These are phyloP conservation scores for Dactylellina sp. DNA, from an alignment of 2,329 filamentous ascomycete species.

Conservation along the genomic window DNA sequence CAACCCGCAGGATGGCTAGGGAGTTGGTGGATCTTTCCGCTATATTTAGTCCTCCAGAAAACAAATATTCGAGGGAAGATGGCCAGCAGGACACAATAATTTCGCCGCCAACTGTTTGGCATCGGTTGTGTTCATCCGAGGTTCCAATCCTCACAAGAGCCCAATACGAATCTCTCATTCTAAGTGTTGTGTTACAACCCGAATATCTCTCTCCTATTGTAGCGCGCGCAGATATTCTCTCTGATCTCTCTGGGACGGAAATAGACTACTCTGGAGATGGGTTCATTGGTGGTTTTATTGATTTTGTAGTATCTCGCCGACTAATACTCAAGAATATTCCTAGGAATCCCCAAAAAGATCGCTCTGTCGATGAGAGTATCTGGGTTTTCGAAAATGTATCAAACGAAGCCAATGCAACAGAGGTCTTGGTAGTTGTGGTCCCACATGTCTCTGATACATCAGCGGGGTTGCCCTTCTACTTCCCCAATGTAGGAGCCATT, in stretches of 20 bases:
- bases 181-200: constrained; percentile 48
- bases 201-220: constrained; percentile 52
- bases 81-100: background rate
- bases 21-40: constrained; percentile 28
- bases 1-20: constrained; percentile 4
- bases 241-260: background rate
- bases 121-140: constrained; percentile 22
- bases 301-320: constrained; percentile 17
- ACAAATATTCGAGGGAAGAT: constrained; percentile 2
- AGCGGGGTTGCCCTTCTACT: constrained; percentile 39
- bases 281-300: constrained; percentile 31
- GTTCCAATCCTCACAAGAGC: constrained; percentile 7
- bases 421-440: constrained; percentile 35
- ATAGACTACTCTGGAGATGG: constrained; percentile 1
- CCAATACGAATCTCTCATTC: constrained; percentile 22
- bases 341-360: constrained; percentile 44
- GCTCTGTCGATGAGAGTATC: constrained; percentile 34
- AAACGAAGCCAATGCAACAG: background rate
- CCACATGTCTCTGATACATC: constrained; percentile 20
- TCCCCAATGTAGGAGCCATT: constrained; percentile 35
- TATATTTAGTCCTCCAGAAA: constrained; percentile 26
- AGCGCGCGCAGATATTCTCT: constrained; percentile 44
- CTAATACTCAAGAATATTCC: constrained; percentile 41
- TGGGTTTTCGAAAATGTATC: constrained; percentile 28
- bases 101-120: constrained; percentile 11